phyloP scores from a whole-genome alignment of 2,329 filamentous ascomycete species.

The Colletotrichum plurivorum region DNA sequence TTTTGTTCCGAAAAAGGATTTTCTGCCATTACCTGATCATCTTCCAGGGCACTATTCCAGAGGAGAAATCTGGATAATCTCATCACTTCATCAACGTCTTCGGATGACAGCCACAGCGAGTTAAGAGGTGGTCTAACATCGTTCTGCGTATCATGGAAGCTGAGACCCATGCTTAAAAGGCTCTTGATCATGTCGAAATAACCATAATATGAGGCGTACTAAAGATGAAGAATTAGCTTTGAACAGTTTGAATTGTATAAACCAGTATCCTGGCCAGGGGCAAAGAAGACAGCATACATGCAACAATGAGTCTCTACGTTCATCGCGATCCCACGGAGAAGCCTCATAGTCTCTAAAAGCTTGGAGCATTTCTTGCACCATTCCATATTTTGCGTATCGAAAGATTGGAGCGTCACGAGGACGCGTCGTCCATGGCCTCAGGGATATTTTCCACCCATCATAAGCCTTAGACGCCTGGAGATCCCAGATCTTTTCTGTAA shows the following conservation, averaged over 20 bases:
- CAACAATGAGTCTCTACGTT: neutral
- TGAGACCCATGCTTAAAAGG: neutral
- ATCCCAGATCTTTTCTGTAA: slow-evolving; percentile 14
- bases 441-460: slow-evolving; percentile 6
- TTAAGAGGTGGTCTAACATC: no score
- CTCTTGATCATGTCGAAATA: no score
- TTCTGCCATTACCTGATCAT: no score
- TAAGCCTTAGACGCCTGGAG: neutral
- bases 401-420: neutral
- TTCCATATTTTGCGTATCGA: fast-evolving
- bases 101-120: no score
- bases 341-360: neutral
- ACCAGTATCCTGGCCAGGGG: no score
- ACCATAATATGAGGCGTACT: neutral
- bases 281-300: neutral
- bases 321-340: neutral
- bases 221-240: no score
- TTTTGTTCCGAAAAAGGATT: no score
- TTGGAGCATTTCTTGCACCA: fast-evolving
- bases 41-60: no score
- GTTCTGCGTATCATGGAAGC: no score
- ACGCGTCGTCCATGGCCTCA: slow-evolving; percentile 4
- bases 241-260: no score
- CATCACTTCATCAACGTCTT: neutral
- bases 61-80: fast-evolving